phyloP scores from a whole-genome alignment of 257 asterid species.

The Solanum chiquidenum region DNA sequence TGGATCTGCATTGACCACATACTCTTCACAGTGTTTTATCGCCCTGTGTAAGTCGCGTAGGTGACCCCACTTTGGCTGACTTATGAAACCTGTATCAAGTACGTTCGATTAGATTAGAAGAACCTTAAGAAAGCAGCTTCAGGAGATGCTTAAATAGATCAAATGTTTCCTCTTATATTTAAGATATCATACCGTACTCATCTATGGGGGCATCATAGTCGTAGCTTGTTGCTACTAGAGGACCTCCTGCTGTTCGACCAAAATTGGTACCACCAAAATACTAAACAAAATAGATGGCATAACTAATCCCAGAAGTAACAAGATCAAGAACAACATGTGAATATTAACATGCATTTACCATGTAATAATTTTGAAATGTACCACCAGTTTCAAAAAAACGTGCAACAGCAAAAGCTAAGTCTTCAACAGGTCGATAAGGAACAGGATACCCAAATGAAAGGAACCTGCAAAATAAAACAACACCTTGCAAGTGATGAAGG shows the following conservation, averaged over 20 bases:
- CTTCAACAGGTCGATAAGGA: constrained; percentile 75
- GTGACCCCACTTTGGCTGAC: constrained; percentile 83
- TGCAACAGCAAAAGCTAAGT: constrained; percentile 81
- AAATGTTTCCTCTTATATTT: background rate
- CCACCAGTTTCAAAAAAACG: constrained; percentile 80
- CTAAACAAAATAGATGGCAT: constrained; percentile 9
- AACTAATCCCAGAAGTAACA: background rate
- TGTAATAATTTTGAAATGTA: constrained; percentile 76
- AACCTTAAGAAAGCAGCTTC: background rate
- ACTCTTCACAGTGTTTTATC: constrained; percentile 60
- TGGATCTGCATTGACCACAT: constrained; percentile 50
- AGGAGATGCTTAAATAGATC: background rate
- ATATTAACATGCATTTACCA: constrained; percentile 30
- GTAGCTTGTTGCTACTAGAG: constrained; percentile 70
- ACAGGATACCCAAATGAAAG: constrained; percentile 73
- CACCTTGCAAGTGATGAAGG: background rate
- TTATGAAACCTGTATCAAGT: constrained; percentile 39
- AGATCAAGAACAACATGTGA: background rate
- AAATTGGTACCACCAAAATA: constrained; percentile 90
- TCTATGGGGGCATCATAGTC: constrained; percentile 81
- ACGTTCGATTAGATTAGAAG: background rate
- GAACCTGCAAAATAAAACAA: constrained; percentile 37
- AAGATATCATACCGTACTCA: constrained; percentile 49
- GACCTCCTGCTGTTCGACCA: constrained; percentile 82
- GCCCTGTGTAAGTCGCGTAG: constrained; percentile 63